Evolutionary conservation across 2,329 filamentous ascomycete species (phyloP), one percentile per base, ranked within the genome.

Genomic region (Sarocladium kiliense): DNA sequence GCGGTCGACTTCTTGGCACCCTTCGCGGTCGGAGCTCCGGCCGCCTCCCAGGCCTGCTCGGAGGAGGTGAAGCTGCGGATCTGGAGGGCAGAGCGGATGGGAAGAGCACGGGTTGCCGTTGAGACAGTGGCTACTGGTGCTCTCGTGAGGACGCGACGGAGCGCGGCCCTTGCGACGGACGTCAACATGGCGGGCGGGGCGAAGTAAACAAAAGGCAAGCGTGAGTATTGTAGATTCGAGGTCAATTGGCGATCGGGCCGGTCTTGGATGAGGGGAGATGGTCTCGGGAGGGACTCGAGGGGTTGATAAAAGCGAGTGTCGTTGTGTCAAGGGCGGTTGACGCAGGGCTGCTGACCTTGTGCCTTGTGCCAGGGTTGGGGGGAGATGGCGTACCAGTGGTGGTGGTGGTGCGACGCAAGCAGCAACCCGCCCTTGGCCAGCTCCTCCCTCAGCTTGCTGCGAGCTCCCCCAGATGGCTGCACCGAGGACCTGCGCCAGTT

Each of bases 141-240:
- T 39, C 61, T 53, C 54, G 61, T 57, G 49, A 65, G 60, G 54
- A 66, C 61, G 60, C 72, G 73, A 63, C 66, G 68, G 57, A 68
- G 64, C 54, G 70, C 70, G 54, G 66, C 68, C 59, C 73, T 69
- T 59, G 70, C 69, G 59, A 77, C 64, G 27, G 69, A 66, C 53
- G 69, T 71, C 58, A 78, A 64, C 76, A 78, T 79, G 32, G 30
- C 27, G 47, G 21, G 23, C 30, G 30, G 30, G 30, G 12, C 12
- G 23, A 51, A 51, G 47, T 51, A 51, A 51, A 51, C 47, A 51
- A 51, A 51, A 36, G n/a, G 30, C 19, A 21, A 21, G 7, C 18
- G 47, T 19, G 5, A 32, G 26, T 10, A 25, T 49, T 16, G 23
- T 27, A 21, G 14, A 18, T 27, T 16, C 3, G 26, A 18, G 23